A percentile compares a stretch with the other conserved stretches of the same genome.
These are phyloP conservation scores for Garcia nutans DNA, from an alignment of 345 rosid species.

Conservation along the genomic window DNA sequence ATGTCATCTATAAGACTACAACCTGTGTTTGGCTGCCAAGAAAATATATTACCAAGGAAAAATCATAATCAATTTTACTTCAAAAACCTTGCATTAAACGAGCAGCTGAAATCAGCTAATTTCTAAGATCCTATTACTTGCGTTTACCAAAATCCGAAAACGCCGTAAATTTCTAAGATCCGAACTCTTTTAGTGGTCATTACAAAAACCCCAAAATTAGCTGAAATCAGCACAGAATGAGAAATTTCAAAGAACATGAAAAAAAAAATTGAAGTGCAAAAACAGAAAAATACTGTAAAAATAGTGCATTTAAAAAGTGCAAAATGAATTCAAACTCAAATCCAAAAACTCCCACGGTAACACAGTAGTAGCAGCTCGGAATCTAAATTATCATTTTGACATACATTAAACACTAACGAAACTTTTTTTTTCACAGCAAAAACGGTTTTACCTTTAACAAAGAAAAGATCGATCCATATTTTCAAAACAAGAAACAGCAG, in stretches of 20 bases:
- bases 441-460: background rate
- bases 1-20: background rate
- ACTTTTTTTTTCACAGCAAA: background rate
- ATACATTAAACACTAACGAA: background rate
- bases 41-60: background rate
- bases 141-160: background rate
- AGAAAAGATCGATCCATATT: constrained; percentile 15
- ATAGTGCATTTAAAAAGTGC: background rate
- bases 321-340: background rate
- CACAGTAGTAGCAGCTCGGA: background rate
- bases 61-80: background rate
- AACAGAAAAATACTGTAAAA: background rate
- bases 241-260: background rate
- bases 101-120: too few species aligned
- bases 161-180: background rate
- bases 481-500: background rate
- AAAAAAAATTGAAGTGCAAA: background rate
- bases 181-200: background rate
- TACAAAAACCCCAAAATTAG: background rate
- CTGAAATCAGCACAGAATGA: background rate
- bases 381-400: background rate
- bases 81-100: background rate
- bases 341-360: background rate
- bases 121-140: background rate
- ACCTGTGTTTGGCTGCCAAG: background rate